A percentile compares a stretch with the other conserved stretches of the same genome.
Conservation (phyloP, 768 basidiomycete genomes). For the Suillus discolor region DNA sequence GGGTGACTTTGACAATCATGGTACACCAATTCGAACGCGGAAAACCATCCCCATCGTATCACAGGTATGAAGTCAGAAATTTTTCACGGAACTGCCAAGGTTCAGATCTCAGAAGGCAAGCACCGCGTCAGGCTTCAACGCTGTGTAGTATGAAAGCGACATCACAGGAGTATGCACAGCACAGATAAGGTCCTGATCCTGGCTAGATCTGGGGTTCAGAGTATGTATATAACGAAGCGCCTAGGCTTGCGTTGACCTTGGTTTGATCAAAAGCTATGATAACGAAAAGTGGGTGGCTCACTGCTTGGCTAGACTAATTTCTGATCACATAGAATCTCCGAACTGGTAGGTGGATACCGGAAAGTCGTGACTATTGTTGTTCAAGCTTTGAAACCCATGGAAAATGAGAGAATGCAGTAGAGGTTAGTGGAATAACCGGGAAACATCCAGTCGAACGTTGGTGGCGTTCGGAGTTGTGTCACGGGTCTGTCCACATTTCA, state of each 20-base stretch:
- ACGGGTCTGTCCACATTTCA: conserved; percentile 8
- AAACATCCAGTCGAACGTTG: background rate
- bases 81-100: background rate
- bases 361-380: background rate
- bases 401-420: background rate
- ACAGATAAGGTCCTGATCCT: background rate
- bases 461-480: background rate
- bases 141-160: background rate
- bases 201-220: background rate
- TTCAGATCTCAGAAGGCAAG: background rate
- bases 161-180: background rate
- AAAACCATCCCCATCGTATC: background rate
- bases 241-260: conserved; percentile 2
- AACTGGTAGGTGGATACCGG: background rate
- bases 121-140: background rate
- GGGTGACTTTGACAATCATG: background rate
- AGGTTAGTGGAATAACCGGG: background rate
- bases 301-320: background rate
- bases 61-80: background rate
- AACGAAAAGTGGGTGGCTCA: background rate
- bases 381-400: background rate
- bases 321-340: background rate
- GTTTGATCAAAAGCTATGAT: background rate
- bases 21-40: background rate
- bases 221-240: background rate